These are phyloP conservation scores for Veloboletus limbatus DNA, from an alignment of 1,284 basidiomycete genomes.

Conservation along the genomic window DNA sequence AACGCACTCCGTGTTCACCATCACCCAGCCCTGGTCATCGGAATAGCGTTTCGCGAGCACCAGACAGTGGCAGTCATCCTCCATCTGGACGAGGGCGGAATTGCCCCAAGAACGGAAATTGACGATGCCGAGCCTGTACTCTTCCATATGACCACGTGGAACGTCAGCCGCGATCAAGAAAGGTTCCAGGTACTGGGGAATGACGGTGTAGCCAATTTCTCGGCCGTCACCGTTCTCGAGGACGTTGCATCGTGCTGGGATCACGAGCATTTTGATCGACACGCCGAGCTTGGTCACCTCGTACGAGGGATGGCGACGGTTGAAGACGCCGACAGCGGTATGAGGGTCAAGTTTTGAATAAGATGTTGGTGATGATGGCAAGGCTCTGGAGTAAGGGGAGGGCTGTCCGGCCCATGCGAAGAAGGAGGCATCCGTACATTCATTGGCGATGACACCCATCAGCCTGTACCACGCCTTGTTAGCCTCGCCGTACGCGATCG, in stretches of 20 bases:
- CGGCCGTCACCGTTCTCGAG: constrained; percentile 12
- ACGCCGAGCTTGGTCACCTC: constrained; percentile 19
- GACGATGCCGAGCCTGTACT: constrained; percentile 15
- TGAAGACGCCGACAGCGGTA: constrained; percentile 1
- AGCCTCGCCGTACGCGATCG: constrained; percentile 22
- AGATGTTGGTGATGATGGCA: constrained; percentile 16
- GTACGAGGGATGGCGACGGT: constrained; percentile 15
- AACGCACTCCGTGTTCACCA: constrained; percentile 21
- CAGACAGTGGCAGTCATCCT: constrained; percentile 16
- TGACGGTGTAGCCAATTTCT: constrained; percentile 15
- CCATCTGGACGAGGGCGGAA: not conserved
- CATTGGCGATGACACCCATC: constrained; percentile 18
- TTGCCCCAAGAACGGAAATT: constrained; percentile 8
- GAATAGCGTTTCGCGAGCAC: constrained; percentile 8
- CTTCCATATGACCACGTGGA: not conserved
- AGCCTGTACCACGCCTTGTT: constrained; percentile 17
- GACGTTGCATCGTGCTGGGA: constrained; percentile 12
- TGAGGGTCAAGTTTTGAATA: constrained; percentile 12
- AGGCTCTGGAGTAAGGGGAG: constrained; percentile 17
- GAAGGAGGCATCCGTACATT: constrained; percentile 19
- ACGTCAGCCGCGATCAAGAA: constrained; percentile 14
- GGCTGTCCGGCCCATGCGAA: constrained; percentile 19
- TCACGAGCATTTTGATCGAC: constrained; percentile 12
- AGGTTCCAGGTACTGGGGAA: constrained; percentile 10
- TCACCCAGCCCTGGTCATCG: constrained; percentile 15